phyloP scores from a whole-genome alignment of 1,284 basidiomycete genomes.

The Prillingera fragicola region DNA sequence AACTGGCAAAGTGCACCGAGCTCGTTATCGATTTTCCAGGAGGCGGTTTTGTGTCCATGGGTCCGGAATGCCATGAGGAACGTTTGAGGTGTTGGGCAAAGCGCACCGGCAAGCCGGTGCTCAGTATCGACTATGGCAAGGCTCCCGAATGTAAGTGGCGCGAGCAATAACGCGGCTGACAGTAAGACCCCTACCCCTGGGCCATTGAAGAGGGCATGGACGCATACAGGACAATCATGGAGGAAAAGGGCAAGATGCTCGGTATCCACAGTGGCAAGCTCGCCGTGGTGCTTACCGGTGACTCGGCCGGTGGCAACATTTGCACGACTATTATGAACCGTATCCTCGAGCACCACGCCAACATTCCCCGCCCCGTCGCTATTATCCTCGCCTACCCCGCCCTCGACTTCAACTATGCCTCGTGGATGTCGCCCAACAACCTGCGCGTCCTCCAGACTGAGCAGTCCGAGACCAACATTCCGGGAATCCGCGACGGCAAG shows the following conservation, averaged over 20 bases:
- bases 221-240: constrained; percentile 71
- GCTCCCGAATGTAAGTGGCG: constrained; percentile 77
- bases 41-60: constrained; percentile 94
- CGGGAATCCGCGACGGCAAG: constrained; percentile 69
- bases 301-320: constrained; percentile 86
- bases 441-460: constrained; percentile 72
- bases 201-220: constrained; percentile 94
- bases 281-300: constrained; percentile 72
- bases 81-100: constrained; percentile 81
- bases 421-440: constrained; percentile 91
- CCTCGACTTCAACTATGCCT: constrained; percentile 93
- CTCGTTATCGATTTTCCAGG: constrained; percentile 89
- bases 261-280: constrained; percentile 68
- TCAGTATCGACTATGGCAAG: constrained; percentile 91
- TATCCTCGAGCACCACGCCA: constrained; percentile 63
- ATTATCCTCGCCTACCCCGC: constrained; percentile 67
- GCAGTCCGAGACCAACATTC: constrained; percentile 61
- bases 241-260: constrained; percentile 71
- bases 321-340: constrained; percentile 75
- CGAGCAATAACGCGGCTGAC: constrained; percentile 1
- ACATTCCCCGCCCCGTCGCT: constrained; percentile 61
- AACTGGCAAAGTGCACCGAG: constrained; percentile 66
- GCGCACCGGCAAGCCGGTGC: constrained; percentile 69
- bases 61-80: constrained; percentile 91
- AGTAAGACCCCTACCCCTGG: constrained; percentile 85